Percentiles rank a stretch among this genome's conserved stretches.
phyloP scores from a whole-genome alignment of 768 basidiomycete species.

The Mycena floridula region DNA sequence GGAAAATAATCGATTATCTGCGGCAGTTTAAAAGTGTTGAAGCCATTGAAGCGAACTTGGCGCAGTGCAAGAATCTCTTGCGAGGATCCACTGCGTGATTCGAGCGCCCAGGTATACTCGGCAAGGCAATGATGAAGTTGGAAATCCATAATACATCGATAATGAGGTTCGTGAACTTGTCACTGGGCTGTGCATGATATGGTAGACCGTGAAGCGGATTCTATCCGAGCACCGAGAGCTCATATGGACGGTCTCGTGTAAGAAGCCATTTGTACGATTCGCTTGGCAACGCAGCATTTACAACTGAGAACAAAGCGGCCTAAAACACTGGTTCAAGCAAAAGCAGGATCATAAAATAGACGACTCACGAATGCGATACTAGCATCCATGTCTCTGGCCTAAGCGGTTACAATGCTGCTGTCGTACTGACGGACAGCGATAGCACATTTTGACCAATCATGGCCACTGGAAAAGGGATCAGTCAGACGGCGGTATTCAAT shows the following conservation, averaged over 20 bases:
- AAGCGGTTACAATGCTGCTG: slow-evolving; percentile 7
- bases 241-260: slow-evolving; percentile 1
- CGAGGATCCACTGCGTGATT: slow-evolving; percentile 7
- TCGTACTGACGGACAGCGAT: too few relatives aligned
- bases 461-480: too few relatives aligned
- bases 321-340: background rate
- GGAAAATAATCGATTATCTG: slow-evolving; percentile 12
- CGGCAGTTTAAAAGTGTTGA: slow-evolving; percentile 11
- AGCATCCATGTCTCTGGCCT: slow-evolving; percentile 7
- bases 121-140: slow-evolving; percentile 13
- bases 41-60: slow-evolving; percentile 13
- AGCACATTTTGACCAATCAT: too few relatives aligned
- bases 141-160: slow-evolving; percentile 15
- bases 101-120: slow-evolving; percentile 11
- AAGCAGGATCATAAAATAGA: too few relatives aligned
- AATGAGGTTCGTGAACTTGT: too few relatives aligned
- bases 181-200: background rate
- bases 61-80: slow-evolving; percentile 9
- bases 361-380: slow-evolving; percentile 7
- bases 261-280: slow-evolving; percentile 10
- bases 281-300: slow-evolving; percentile 8
- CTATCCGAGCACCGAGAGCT: background rate
- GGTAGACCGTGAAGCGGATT: background rate
- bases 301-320: slow-evolving; percentile 9
- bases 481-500: too few relatives aligned